Base-by-base conservation (phyloP, 305 asterid genomes). In the Euphrasia arctica region DNA sequence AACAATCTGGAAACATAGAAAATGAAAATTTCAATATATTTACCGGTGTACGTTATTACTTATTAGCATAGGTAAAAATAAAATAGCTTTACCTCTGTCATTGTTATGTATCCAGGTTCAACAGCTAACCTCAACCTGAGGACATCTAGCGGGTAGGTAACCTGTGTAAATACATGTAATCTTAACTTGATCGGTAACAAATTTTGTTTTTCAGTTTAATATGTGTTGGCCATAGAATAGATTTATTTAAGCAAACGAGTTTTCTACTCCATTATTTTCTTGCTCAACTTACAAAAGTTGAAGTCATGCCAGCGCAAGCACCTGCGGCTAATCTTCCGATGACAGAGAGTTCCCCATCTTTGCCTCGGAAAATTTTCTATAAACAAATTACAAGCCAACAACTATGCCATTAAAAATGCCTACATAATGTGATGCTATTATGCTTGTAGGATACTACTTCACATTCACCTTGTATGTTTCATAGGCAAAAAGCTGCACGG, bases 221-320 rank as follows among this genome's bases (percentile, higher is more conserved):
- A 1, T 1, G 0, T 15, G 9, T 39, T 39, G 43, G 43, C 43
- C 43, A 39, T 39, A 39, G 11, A 39, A 39, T 39, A 65, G 7
- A 5, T 59, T n/a, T 5, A 27, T 54, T 25, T 12, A 54, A 15
- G 59, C 13, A 66, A 39, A 11, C 55, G 63, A 42, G 36, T 61
- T 39, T 39, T 71, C 50, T 11, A 65, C 31, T 43, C 15, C 34
- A 41, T 65, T 55, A 43, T 64, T 58, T 55, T 72, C 27, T 36
- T 62, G 55, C 64, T 56, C 54, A 76, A 88, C 98, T 93, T 86
- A 93, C 98, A 36, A 93, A 93, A 75, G 98, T 93, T 54, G 95
- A 90, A 63, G 97, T 93, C 98, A 90, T 88, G 87, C 98, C 98
- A 80, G 98, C 97, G 83, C 97, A 93, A 82, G 98, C 99, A 75